Evolutionary conservation across 2,329 filamentous ascomycete species (phyloP).

Genomic region (Penicillium digitatum): DNA sequence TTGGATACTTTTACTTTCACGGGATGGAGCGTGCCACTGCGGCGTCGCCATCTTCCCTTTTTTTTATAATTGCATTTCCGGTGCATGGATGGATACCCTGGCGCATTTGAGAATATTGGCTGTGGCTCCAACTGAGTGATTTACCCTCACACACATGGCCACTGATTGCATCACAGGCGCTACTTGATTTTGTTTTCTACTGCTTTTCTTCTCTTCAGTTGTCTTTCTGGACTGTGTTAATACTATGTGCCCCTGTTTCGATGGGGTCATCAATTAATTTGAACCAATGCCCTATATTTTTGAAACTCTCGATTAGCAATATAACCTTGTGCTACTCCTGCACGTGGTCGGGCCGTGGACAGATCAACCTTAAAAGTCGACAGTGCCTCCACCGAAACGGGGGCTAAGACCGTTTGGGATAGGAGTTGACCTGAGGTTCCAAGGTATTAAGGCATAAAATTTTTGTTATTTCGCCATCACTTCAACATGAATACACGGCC

Average conservation of each 20-base stretch:
- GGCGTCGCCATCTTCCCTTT: neutral
- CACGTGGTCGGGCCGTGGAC: no score
- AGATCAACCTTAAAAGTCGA: no score
- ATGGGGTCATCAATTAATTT: neutral
- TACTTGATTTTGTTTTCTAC: neutral
- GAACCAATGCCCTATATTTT: no score
- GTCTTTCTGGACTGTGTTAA: neutral
- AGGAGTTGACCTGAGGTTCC: no score
- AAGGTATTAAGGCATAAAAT: no score
- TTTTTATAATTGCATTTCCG: conserved; percentile 8
- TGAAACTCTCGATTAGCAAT: no score
- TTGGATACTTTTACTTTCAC: neutral
- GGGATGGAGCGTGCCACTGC: neutral
- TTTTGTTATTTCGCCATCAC: no score
- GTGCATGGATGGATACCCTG: conserved; percentile 20
- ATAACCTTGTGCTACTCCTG: no score
- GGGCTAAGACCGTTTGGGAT: no score
- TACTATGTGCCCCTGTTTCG: neutral
- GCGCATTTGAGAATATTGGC: conserved; percentile 9
- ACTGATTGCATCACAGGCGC: conserved; percentile 4
- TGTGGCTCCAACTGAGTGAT: neutral
- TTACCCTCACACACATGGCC: neutral
- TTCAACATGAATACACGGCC: no score
- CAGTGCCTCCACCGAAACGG: no score
- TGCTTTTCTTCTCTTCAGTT: neutral